These are phyloP conservation scores for Psidium guajava DNA, from an alignment of 345 rosid genomes.

Conservation along the genomic window DNA sequence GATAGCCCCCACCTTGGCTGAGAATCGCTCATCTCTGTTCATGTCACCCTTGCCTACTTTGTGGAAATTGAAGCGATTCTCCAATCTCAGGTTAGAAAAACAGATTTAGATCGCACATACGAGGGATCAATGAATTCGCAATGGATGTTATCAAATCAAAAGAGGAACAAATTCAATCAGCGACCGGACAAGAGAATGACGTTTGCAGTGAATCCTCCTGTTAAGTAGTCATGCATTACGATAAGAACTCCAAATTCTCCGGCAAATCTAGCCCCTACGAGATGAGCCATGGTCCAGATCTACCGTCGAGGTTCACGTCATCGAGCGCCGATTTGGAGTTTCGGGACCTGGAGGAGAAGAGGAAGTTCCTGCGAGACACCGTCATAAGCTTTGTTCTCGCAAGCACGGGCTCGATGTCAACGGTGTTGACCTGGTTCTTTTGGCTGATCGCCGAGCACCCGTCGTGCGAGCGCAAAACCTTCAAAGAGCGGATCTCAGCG, in stretches of 20 bases:
- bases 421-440: conserved; percentile 47
- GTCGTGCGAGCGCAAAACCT: conserved; percentile 7
- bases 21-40: conserved; percentile 17
- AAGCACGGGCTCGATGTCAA: conserved; percentile 36
- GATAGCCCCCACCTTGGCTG: not conserved
- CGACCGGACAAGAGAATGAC: not conserved
- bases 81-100: conserved; percentile 32
- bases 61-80: conserved; percentile 33
- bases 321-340: conserved; percentile 15
- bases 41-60: conserved; percentile 13
- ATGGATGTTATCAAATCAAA: conserved; percentile 1
- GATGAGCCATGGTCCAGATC: conserved; percentile 5
- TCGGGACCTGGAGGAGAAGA: conserved; percentile 11
- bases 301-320: conserved; percentile 32
- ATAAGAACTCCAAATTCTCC: too few species aligned
- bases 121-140: not conserved
- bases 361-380: conserved; percentile 38
- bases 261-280: not conserved
- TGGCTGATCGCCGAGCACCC: conserved; percentile 39
- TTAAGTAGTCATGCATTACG: too few species aligned
- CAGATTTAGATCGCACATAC: conserved; percentile 14
- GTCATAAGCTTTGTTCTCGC: conserved; percentile 42
- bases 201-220: too few species aligned
- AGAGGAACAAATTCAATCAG: not conserved
- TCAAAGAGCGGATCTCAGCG: conserved; percentile 9